Conservation (phyloP, 148 eudicot genomes). For the Silene latifolia region DNA sequence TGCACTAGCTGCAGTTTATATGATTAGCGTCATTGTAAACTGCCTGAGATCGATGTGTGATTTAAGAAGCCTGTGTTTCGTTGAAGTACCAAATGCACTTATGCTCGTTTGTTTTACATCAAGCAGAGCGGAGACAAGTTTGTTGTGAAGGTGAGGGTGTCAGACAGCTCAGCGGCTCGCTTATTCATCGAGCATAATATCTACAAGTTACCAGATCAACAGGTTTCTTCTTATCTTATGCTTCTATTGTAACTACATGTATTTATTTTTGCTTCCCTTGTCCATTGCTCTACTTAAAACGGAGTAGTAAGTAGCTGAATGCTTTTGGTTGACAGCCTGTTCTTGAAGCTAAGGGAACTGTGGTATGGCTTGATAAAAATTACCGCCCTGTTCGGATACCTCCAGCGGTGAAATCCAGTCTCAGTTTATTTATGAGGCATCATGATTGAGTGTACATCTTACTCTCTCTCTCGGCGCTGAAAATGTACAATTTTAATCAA, state of each 20-base stretch:
- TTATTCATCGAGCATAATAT: constrained; percentile 72
- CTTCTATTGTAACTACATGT: not conserved
- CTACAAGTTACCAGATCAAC: constrained; percentile 65
- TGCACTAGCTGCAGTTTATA: no score
- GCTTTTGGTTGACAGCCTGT: constrained; percentile 49
- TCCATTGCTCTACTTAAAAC: not conserved
- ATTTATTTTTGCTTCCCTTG: not conserved
- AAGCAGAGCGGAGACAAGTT: constrained; percentile 85
- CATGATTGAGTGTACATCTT: constrained; percentile 26
- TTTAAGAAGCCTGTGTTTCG: not conserved
- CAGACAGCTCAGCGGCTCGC: constrained; percentile 70
- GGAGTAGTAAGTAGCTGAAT: constrained; percentile 7
- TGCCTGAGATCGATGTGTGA: not conserved
- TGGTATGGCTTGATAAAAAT: constrained; percentile 88
- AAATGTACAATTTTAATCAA: not conserved
- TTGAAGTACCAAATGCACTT: not conserved
- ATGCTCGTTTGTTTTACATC: constrained; percentile 9
- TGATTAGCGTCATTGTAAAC: not conserved
- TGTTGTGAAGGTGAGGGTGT: constrained; percentile 67
- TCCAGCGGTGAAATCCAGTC: constrained; percentile 55
- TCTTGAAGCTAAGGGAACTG: constrained; percentile 77
- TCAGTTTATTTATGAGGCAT: constrained; percentile 52
- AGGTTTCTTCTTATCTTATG: constrained; percentile 37
- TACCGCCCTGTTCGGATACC: constrained; percentile 86
- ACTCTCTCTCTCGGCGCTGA: no score